Evolutionary conservation across 345 rosid species (phyloP), one percentile per base, ranked within the genome.

Genomic region (Rhodomyrtus tomentosa): DNA sequence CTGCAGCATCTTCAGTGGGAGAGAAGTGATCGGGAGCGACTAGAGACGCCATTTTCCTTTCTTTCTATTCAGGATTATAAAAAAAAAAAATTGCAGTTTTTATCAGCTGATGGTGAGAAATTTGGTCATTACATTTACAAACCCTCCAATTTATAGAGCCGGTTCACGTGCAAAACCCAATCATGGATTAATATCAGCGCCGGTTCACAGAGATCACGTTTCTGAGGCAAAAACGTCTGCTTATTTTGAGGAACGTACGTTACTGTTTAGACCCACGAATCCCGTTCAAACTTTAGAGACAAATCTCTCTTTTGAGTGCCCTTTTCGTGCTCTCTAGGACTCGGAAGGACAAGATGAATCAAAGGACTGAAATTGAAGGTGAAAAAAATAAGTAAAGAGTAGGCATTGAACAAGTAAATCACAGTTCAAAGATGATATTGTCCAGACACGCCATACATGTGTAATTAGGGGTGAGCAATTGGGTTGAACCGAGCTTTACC

Each of bases 1-100:
- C 86, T 79, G 86, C 85, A 2, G 91, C 91, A 84, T 89, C 91
- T 74, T 83, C 87, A 45, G n/a, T 25, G 52, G 87, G 86, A 16
- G 85, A 55, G 53, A 72, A 82, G 55, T 83, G 36, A 29, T 3
- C 72, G 25, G 88, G 88, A 7, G 80, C 85, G 72, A 8, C 21
- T 24, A 83, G 72, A 80, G 85, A 82, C 49, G 88, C 87, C 88
- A 88, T 86, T 76, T 74, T 74, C 45, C 45, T 24, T 20, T 16
- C 84, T 18, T 0, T 0, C 21, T 54, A 53, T 22, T 15, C 22
- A 21, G 52, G 14, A 7, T 32, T n/a, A n/a, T n/a, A n/a, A n/a
- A n/a, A n/a, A n/a, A 3, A 29, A 32, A 32, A 32, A 10, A 49
- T 48, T 18, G 76, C 45, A 62, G 24, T 32, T 62, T 32, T 32